phyloP scores from a whole-genome alignment of 2,329 filamentous ascomycete species.

The Thelonectria rubi region DNA sequence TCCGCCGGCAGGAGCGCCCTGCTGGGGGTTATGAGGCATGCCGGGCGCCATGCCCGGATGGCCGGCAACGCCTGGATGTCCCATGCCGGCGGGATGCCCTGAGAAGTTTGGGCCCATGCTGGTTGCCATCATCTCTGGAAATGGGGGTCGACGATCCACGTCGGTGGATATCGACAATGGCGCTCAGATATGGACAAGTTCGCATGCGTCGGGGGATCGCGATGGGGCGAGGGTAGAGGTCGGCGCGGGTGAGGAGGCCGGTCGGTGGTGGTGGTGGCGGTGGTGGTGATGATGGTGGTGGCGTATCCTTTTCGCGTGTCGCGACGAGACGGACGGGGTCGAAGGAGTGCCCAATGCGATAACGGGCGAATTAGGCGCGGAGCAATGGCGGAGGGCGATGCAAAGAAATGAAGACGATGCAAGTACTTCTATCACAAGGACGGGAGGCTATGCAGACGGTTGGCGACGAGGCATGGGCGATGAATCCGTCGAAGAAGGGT shows the following conservation, averaged over 20 bases:
- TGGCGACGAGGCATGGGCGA: constrained; percentile 44
- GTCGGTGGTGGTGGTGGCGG: constrained; percentile 30
- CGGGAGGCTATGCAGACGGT: constrained; percentile 27
- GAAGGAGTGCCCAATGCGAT: constrained; percentile 35
- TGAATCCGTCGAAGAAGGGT: constrained; percentile 21
- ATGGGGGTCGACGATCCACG: constrained; percentile 63
- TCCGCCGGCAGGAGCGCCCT: constrained; percentile 69
- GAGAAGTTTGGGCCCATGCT: constrained; percentile 70
- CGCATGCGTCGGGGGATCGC: constrained; percentile 47
- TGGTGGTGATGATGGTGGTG: constrained; percentile 27
- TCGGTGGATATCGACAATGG: constrained; percentile 65
- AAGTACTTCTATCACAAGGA: constrained; percentile 29
- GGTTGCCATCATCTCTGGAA: constrained; percentile 70
- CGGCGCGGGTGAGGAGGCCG: constrained; percentile 32
- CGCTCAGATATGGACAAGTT: constrained; percentile 58
- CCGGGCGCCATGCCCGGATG: constrained; percentile 68
- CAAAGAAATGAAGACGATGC: constrained; percentile 23
- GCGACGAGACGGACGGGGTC: constrained; percentile 38
- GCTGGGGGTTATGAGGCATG: constrained; percentile 75
- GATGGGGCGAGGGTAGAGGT: constrained; percentile 20
- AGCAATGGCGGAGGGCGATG: constrained; percentile 16
- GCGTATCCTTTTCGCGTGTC: constrained; percentile 42
- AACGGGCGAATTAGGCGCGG: constrained; percentile 29
- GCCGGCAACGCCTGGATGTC: constrained; percentile 73
- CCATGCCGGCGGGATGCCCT: constrained; percentile 77